These are phyloP conservation scores for Scheffersomyces insectosa DNA, from an alignment of 1,139 yeast species.

Conservation along the genomic window DNA sequence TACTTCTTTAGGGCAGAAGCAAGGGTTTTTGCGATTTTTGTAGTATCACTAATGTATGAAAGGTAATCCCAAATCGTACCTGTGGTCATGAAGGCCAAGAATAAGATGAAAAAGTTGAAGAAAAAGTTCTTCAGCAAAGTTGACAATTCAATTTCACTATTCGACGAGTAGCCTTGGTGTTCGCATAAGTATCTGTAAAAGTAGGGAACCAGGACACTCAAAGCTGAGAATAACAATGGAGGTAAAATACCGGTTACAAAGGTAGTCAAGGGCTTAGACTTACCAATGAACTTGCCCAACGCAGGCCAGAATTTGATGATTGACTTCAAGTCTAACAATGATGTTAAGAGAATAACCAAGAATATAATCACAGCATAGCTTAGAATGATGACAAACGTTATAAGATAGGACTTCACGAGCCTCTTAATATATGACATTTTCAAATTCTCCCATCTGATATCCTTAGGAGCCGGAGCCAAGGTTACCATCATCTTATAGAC, in stretches of 20 bases:
- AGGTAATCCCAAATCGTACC: slow-evolving; percentile 70
- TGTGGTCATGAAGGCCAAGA: slow-evolving; percentile 78
- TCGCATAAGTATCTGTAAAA: slow-evolving; percentile 69
- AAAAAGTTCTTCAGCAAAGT: slow-evolving; percentile 80
- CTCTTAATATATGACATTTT: slow-evolving; percentile 59
- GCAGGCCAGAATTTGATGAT: slow-evolving; percentile 74
- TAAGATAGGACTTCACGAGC: slow-evolving; percentile 54
- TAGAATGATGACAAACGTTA: slow-evolving; percentile 62
- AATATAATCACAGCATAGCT: slow-evolving; percentile 64
- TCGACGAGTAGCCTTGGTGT: slow-evolving; percentile 74
- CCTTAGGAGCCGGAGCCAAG: slow-evolving; percentile 81
- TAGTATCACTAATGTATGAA: slow-evolving; percentile 69
- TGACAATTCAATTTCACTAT: slow-evolving; percentile 79
- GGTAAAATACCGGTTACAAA: slow-evolving; percentile 64
- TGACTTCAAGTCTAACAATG: slow-evolving; percentile 69
- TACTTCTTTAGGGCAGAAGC: slow-evolving; percentile 71
- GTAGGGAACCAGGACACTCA: slow-evolving; percentile 74
- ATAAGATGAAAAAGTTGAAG: slow-evolving; percentile 81
- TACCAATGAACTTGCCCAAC: slow-evolving; percentile 57
- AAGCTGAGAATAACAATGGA: slow-evolving; percentile 55
- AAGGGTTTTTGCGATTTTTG: slow-evolving; percentile 74
- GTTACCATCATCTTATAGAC: slow-evolving; percentile 69
- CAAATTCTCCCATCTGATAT: slow-evolving; percentile 74
- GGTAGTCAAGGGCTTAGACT: slow-evolving; percentile 68
- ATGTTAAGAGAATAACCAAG: slow-evolving; percentile 74